Conservation (phyloP, 192 early-diverging fungal genomes). For the Umbelopsis ramanniana region DNA sequence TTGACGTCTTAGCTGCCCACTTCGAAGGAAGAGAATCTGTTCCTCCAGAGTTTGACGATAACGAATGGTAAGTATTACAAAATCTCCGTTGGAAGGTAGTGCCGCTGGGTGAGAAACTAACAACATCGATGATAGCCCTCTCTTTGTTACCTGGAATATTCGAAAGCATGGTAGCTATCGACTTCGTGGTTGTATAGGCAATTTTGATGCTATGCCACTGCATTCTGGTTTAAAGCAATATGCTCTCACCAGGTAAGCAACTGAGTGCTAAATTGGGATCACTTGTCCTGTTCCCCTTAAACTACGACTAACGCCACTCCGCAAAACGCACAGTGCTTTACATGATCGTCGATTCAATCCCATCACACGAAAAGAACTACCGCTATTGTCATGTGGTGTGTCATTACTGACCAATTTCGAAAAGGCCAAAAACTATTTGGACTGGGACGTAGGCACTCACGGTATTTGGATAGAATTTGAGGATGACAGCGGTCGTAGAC, state of each 20-base stretch:
- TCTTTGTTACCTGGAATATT: constrained; percentile 86
- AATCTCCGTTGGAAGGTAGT: constrained; percentile 12
- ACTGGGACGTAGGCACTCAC: constrained; percentile 92
- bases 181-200: constrained; percentile 94
- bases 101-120: no score
- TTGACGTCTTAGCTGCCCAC: constrained; percentile 71
- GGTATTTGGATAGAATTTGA: constrained; percentile 94
- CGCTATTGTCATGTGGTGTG: constrained; percentile 72
- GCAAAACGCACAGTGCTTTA: constrained; percentile 68
- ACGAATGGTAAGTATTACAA: constrained; percentile 57
- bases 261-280: neutral
- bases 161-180: constrained; percentile 41
- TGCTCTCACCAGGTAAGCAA: constrained; percentile 70
- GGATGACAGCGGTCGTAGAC: constrained; percentile 48
- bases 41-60: constrained; percentile 58
- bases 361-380: constrained; percentile 69
- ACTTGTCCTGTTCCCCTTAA: neutral
- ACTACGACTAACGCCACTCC: neutral
- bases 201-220: constrained; percentile 75
- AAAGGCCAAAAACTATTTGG: constrained; percentile 65
- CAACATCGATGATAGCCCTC: constrained; percentile 52
- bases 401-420: constrained; percentile 93
- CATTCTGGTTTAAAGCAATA: constrained; percentile 77
- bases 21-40: constrained; percentile 49
- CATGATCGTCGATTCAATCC: constrained; percentile 85